These are phyloP conservation scores for Monosporascus ibericus DNA, from an alignment of 2,329 filamentous ascomycete species.

Conservation along the genomic window DNA sequence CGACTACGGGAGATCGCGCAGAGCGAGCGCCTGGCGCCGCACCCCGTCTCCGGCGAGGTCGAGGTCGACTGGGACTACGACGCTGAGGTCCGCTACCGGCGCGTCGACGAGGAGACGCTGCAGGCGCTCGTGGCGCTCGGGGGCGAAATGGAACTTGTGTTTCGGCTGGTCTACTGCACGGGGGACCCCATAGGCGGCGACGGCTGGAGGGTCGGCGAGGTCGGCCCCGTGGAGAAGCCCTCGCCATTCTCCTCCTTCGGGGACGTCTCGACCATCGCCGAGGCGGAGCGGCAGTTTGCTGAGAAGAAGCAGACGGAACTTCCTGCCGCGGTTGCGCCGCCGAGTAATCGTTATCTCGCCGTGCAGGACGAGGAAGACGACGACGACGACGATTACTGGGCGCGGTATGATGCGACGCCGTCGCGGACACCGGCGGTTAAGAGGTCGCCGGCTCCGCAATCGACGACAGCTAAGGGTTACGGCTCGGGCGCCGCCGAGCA, in stretches of 20 bases:
- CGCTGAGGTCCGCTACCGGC: slow-evolving; percentile 55
- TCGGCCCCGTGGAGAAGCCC: slow-evolving; percentile 53
- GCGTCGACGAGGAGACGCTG: slow-evolving; percentile 70
- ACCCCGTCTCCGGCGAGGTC: slow-evolving; percentile 73
- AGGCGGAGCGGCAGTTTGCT: slow-evolving; percentile 54
- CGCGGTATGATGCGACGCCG: slow-evolving; percentile 67
- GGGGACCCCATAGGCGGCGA: slow-evolving; percentile 56
- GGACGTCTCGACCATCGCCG: slow-evolving; percentile 44
- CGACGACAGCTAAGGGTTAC: slow-evolving; percentile 21
- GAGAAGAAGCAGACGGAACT: slow-evolving; percentile 24
- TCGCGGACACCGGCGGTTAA: slow-evolving; percentile 55
- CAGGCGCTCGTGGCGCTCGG: slow-evolving; percentile 57
- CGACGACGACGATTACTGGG: slow-evolving; percentile 76
- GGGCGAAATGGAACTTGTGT: slow-evolving; percentile 53
- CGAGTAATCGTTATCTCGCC: slow-evolving; percentile 1
- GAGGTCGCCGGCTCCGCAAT: slow-evolving; percentile 54
- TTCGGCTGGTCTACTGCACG: slow-evolving; percentile 65
- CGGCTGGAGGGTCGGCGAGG: slow-evolving; percentile 68
- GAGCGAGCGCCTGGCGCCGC: slow-evolving; percentile 64
- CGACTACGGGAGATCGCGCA: slow-evolving; percentile 56
- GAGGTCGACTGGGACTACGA: slow-evolving; percentile 67
- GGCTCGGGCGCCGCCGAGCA: slow-evolving; percentile 47
- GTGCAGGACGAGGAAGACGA: slow-evolving; percentile 46
- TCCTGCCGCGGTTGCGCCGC: slow-evolving; percentile 1
- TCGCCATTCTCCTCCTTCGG: slow-evolving; percentile 50